Evolutionary conservation across 768 basidiomycete genomes (phyloP).

Genomic region (Rhodotorula babjevae): DNA sequence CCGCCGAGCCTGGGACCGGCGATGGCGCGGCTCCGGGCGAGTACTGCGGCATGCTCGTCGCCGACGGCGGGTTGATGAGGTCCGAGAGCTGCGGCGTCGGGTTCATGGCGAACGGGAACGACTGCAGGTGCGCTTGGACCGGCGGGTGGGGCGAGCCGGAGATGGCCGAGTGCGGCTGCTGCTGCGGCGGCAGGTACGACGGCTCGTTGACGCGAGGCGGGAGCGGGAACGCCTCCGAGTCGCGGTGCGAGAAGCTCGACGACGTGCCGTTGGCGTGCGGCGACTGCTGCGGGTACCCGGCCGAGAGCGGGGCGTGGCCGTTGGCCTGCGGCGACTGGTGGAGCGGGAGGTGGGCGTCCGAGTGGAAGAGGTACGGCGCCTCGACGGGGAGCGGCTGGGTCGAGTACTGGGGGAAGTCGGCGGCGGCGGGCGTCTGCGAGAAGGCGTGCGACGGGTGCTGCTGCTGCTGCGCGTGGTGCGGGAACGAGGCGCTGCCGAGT

Average conservation of each 20-base stretch:
- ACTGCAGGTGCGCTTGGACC: conserved; percentile 1
- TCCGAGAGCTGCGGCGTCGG: conserved; percentile 16
- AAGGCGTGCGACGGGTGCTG: neutral
- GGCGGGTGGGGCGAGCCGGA: neutral
- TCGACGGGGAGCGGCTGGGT: neutral
- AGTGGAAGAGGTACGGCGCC: neutral
- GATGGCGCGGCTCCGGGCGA: neutral
- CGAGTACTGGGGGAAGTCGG: neutral
- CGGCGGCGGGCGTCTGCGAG: no score
- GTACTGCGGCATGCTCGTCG: neutral
- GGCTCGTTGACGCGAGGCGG: conserved; percentile 3
- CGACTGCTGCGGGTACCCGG: neutral
- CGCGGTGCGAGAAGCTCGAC: neutral
- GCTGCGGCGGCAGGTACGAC: neutral
- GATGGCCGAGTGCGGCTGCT: neutral
- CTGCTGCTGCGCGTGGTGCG: neutral
- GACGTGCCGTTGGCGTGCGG: neutral
- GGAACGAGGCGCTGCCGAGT: neutral
- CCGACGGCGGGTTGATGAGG: conserved; percentile 22
- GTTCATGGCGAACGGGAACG: conserved; percentile 28
- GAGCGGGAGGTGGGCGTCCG: neutral
- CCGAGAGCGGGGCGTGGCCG: neutral
- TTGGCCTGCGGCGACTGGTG: neutral
- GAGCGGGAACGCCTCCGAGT: conserved; percentile 27
- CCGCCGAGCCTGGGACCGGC: neutral